Conservation (phyloP, 768 basidiomycete genomes). For the Boletus speciosus region DNA sequence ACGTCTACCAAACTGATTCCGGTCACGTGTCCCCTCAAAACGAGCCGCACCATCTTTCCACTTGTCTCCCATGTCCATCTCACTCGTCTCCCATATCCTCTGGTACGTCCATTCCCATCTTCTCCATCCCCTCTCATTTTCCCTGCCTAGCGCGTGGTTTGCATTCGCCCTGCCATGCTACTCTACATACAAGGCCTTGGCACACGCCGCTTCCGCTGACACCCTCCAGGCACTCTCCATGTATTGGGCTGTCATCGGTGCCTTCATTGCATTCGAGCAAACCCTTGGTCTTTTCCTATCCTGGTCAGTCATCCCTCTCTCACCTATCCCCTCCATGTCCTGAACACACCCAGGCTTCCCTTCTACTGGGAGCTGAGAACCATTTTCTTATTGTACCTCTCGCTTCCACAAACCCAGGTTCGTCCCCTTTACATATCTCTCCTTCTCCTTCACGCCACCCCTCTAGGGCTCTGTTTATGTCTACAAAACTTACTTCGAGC, state of each 20-base stretch:
- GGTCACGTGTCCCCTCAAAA: not conserved
- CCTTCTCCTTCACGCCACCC: conserved; percentile 5
- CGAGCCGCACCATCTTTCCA: not conserved
- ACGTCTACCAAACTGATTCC: not conserved
- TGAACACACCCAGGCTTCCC: conserved; percentile 51
- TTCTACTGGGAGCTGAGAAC: conserved; percentile 76
- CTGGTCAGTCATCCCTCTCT: conserved; percentile 44
- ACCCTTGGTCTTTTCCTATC: conserved; percentile 59
- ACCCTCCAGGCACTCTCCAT: conserved; percentile 55
- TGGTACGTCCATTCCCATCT: conserved; percentile 33
- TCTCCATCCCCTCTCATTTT: not conserved
- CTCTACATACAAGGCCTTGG: conserved; percentile 64
- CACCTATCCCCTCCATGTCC: not conserved
- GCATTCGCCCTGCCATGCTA: conserved; percentile 63
- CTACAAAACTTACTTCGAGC: conserved; percentile 57
- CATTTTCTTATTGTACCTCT: conserved; percentile 61
- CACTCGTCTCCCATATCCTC: conserved; percentile 46
- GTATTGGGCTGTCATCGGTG: conserved; percentile 64
- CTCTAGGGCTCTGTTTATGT: conserved; percentile 64
- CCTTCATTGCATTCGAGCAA: conserved; percentile 61
- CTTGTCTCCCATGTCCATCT: conserved; percentile 41
- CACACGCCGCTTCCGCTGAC: conserved; percentile 47
- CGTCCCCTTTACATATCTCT: conserved; percentile 10
- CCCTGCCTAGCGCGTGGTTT: conserved; percentile 58
- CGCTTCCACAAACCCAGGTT: conserved; percentile 70